phyloP scores from a whole-genome alignment of 192 early-diverging fungal species.

The Martensiomyces pterosporus region DNA sequence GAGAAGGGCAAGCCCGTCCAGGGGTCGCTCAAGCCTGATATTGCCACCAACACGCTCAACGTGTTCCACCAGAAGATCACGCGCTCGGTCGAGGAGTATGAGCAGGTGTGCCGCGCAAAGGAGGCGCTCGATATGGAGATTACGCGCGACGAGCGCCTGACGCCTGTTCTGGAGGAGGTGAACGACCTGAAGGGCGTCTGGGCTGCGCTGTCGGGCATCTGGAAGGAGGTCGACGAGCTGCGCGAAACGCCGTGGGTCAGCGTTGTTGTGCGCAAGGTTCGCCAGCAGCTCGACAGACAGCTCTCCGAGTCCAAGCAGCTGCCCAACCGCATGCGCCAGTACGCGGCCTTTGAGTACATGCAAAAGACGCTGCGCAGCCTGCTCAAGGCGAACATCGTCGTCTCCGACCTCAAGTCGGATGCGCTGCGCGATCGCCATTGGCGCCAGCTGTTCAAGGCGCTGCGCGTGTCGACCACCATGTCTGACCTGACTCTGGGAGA shows the following conservation, averaged over 20 bases:
- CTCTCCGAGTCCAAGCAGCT: conserved; percentile 82
- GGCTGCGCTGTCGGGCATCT: conserved; percentile 74
- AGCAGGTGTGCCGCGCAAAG: conserved; percentile 85
- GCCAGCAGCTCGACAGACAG: conserved; percentile 79
- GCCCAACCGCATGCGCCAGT: conserved; percentile 95
- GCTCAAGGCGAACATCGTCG: conserved; percentile 73
- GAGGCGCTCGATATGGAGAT: conserved; percentile 88
- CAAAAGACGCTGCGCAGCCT: conserved; percentile 78
- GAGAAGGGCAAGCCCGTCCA: conserved; percentile 91
- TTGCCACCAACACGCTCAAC: conserved; percentile 73
- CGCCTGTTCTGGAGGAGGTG: conserved; percentile 87
- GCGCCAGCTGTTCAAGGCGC: conserved; percentile 84
- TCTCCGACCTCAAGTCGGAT: conserved; percentile 92
- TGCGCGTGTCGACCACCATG: conserved; percentile 70
- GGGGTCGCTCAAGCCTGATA: conserved; percentile 84
- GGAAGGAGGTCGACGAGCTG: conserved; percentile 79
- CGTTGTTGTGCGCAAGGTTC: conserved; percentile 85
- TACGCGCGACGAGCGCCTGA: conserved; percentile 63
- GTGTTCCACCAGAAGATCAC: conserved; percentile 82
- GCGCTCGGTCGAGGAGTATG: conserved; percentile 79
- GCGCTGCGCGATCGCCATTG: conserved; percentile 96
- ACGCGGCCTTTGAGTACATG: conserved; percentile 93
- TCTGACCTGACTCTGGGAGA: conserved; percentile 90
- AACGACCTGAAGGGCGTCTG: conserved; percentile 91
- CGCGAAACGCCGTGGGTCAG: conserved; percentile 84